Base-by-base conservation (phyloP, 2,329 filamentous ascomycete genomes). In the Falciphora oryzae region DNA sequence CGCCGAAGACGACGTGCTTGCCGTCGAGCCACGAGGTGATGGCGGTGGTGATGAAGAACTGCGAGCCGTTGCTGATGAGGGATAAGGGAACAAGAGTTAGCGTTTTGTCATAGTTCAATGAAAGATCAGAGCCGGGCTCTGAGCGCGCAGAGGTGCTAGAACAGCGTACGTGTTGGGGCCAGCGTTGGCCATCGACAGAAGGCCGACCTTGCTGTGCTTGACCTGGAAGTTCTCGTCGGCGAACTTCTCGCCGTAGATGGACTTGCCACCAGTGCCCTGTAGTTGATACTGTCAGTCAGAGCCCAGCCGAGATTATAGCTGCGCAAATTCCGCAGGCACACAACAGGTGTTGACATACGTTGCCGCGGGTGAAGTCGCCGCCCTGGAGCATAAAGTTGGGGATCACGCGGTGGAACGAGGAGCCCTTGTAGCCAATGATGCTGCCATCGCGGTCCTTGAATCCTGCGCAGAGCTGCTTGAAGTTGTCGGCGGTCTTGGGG, bases 11-110 rank as follows among this genome's bases (percentile, higher is more conserved):
- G 78, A 93, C 90, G 84, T 95, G 91, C 77, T 89, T 89, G 75
- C 86, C 86, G 77, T 95, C 85, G 71, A 95, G 84, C 84, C 96
- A 96, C 65, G 89, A 88, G 67, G 95, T 98, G 66, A 88, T 85
- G 62, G 96, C 92, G 65, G 94, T 98, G 73, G 94, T 98, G 76
- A 98, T 82, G 84, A 98, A 98, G 85, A 98, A 98, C 80, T 98
- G 94, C 63, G 92, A 96, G 73, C 95, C 95, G 81, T 99, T 99
- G 78, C 95, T 97, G 68, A 79, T 80, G 31, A 29, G 5, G 25
- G 81, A 80, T 14, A 80, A 50, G 1, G 81, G 25, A 61, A 65
- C 59, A 31, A 60, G 59, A 35, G 32, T 61, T 28, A 61, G 57
- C 57, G 25, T 18, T 31, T 2, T 16, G 1, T 58, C 22, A 6